phyloP scores from a whole-genome alignment of 805 yeast species.

The Metschnikowia koreensis region DNA sequence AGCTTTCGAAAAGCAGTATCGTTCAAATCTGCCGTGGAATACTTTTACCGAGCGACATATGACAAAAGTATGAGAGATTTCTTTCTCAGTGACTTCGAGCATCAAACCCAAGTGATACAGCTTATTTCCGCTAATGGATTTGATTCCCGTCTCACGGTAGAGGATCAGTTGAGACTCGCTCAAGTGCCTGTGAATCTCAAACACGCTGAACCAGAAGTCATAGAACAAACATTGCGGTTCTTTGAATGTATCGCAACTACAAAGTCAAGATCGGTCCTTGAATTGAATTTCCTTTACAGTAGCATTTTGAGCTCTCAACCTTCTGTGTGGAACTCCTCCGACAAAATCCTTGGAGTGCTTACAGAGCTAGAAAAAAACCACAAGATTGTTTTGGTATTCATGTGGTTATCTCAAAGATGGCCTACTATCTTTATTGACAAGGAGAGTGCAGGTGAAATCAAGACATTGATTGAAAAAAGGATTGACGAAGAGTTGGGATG shows the following conservation, averaged over 20 bases:
- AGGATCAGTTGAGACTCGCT: conserved; percentile 56
- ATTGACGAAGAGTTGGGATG: conserved; percentile 49
- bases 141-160: conserved; percentile 36
- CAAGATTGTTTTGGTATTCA: conserved; percentile 60
- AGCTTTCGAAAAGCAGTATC: conserved; percentile 53
- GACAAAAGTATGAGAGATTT: conserved; percentile 24
- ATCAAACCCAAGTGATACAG: conserved; percentile 40
- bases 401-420: conserved; percentile 87
- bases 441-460: conserved; percentile 69
- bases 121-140: conserved; percentile 40
- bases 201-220: conserved; percentile 34
- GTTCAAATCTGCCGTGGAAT: conserved; percentile 45
- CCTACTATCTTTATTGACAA: conserved; percentile 78
- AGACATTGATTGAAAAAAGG: conserved; percentile 63
- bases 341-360: conserved; percentile 22
- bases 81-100: conserved; percentile 37
- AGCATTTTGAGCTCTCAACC: conserved; percentile 24
- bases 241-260: conserved; percentile 55
- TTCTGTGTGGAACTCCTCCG: conserved; percentile 18
- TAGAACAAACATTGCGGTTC: conserved; percentile 43
- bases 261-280: conserved; percentile 53
- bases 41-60: conserved; percentile 44
- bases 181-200: conserved; percentile 56
- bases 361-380: conserved; percentile 61
- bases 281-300: conserved; percentile 39